Conservation (phyloP, 2,329 filamentous ascomycete genomes). For the Fusarium sp. region DNA sequence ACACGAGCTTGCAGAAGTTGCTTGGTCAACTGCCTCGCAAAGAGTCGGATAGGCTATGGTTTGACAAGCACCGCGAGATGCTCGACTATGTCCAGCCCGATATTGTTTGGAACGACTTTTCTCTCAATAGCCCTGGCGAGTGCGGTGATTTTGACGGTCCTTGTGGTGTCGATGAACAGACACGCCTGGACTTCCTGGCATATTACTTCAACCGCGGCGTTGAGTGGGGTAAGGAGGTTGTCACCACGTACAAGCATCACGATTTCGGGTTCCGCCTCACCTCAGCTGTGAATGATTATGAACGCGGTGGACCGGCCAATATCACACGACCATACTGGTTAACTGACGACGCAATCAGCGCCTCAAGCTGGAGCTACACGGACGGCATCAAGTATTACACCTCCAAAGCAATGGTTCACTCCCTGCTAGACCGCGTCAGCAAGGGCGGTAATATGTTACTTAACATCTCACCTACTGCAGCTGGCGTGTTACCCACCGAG, state of each 20-base stretch:
- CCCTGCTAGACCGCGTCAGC: constrained; percentile 14
- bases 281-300: constrained; percentile 16
- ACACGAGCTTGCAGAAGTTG: constrained; percentile 10
- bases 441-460: constrained; percentile 24
- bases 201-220: constrained; percentile 24
- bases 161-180: constrained; percentile 16
- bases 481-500: constrained; percentile 2
- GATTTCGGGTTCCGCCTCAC: constrained; percentile 24
- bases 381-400: constrained; percentile 22
- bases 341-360: constrained; percentile 19
- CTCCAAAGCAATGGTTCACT: constrained; percentile 22
- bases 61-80: constrained; percentile 22
- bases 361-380: constrained; percentile 25
- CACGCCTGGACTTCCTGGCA: constrained; percentile 1
- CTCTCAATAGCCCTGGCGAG: constrained; percentile 7
- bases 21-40: constrained; percentile 1
- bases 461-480: constrained; percentile 17
- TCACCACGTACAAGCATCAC: constrained; percentile 20
- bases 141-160: constrained; percentile 7
- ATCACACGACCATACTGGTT: constrained; percentile 21
- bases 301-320: constrained; percentile 13
- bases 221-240: constrained; percentile 17
- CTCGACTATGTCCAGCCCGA: constrained; percentile 19
- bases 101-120: constrained; percentile 29
- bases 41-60: constrained; percentile 9